A percentile compares a stretch with the other conserved stretches of the same genome.
These are phyloP conservation scores for Blastomyces emzantsi DNA, from an alignment of 2,329 filamentous ascomycete species.

Conservation along the genomic window DNA sequence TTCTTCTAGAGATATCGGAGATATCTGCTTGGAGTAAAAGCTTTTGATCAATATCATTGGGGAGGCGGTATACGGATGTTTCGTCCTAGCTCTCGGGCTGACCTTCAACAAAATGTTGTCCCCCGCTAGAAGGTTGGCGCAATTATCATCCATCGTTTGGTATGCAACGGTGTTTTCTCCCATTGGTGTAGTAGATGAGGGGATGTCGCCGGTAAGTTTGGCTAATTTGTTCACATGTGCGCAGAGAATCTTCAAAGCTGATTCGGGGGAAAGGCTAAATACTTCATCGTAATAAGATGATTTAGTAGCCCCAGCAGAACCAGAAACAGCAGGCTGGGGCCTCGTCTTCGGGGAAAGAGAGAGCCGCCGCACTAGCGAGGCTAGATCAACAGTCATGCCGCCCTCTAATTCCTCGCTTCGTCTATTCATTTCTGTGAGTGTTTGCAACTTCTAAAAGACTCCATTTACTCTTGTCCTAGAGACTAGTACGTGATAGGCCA, in stretches of 20 bases:
- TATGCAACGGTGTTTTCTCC: not conserved
- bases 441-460: not conserved
- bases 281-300: constrained; percentile 5
- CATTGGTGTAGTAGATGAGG: constrained; percentile 39
- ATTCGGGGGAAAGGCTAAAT: constrained; percentile 3
- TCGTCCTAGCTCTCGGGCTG: constrained; percentile 25
- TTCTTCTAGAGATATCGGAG: constrained; percentile 71
- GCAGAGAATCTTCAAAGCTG: constrained; percentile 69
- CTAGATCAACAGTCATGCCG: not conserved
- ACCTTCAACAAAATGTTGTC: not conserved
- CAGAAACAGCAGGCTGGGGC: not conserved
- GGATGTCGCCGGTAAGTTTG: constrained; percentile 53
- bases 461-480: not conserved
- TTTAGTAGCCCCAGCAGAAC: not conserved
- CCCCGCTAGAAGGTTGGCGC: not conserved
- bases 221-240: constrained; percentile 51
- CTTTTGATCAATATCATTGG: constrained; percentile 48
- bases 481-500: not conserved
- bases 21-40: constrained; percentile 84
- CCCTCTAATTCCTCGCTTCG: not conserved
- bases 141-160: not conserved
- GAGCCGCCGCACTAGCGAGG: not conserved
- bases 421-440: not conserved
- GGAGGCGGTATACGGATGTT: constrained; percentile 31
- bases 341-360: not conserved